Base-by-base conservation (phyloP, 2,329 filamentous ascomycete species). In the Pseudogymnoascus sp. region DNA sequence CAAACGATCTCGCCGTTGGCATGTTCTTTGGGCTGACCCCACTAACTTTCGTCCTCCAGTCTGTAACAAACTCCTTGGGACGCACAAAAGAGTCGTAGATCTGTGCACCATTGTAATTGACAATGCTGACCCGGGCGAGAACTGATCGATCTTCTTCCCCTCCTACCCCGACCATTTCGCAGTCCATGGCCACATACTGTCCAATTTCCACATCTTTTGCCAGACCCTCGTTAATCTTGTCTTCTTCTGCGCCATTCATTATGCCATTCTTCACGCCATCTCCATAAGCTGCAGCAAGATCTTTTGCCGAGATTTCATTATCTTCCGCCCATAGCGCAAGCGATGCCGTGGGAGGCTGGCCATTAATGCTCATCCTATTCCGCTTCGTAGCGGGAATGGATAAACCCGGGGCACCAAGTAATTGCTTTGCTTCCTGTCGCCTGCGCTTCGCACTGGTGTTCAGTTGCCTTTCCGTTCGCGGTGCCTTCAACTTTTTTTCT, bases 81-180 rank as follows among this genome's bases (percentile, higher is more conserved):
- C 84, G 83, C 8, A 97, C 94, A 71, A 89, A 97, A 10, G 90
- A 93, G 78, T 99, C 94, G 81, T 97, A 97, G 51, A 99, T 79
- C 74, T 96, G 91, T 29, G 89, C 84, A 15, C 92, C 92, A 72
- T 97, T 91, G 74, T 92, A 99, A 74, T 97, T 96, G 68, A 97
- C 92, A 13, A 96, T 79, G 71, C 90, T 96, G 62, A 93, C 91
- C 55, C 94, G 85, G 1, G 94, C 94, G 48, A 99, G 83, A 0
- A 86, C 86, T 36, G 91, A 92, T 71, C 86, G 83, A 66, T 87
- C 80, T 21, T 85, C 83, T 59, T 85, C 85, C 0, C 84, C 83
- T 0, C 89, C 90, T 10, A 95, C 85, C 58, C 93, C 94, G 27
- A 99, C 94, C 94, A 99, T 99, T 77, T 99, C 94, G 75, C 94